phyloP scores from a whole-genome alignment of 2,329 filamentous ascomycete species.

The Colletotrichum abscissum region DNA sequence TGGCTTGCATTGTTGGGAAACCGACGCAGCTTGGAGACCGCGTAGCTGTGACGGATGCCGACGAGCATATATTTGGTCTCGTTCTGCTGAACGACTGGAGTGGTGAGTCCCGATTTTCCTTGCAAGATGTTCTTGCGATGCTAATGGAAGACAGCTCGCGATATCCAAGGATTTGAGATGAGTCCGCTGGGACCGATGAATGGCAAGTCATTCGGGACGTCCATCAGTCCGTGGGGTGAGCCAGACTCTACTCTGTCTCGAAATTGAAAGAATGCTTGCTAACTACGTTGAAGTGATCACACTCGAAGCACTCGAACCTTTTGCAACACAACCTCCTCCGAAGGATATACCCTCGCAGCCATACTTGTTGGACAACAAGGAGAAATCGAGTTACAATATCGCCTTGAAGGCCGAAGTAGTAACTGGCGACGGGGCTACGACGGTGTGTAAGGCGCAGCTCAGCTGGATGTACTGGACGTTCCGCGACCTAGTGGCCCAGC shows the following conservation, averaged over 20 bases:
- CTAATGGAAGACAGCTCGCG: slow-evolving; percentile 56
- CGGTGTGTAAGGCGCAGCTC: slow-evolving; percentile 44
- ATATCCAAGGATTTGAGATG: slow-evolving; percentile 73
- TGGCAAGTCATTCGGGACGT: slow-evolving; percentile 69
- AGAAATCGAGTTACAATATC: slow-evolving; percentile 49
- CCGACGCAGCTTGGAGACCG: slow-evolving; percentile 48
- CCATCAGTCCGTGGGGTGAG: slow-evolving; percentile 66
- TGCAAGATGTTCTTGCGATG: not conserved
- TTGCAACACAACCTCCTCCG: slow-evolving; percentile 54
- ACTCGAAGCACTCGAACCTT: slow-evolving; percentile 68
- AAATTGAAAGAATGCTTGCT: not conserved
- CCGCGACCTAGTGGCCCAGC: slow-evolving; percentile 49
- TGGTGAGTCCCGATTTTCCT: slow-evolving; percentile 47
- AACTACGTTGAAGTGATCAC: slow-evolving; percentile 55
- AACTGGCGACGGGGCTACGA: slow-evolving; percentile 38
- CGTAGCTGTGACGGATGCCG: slow-evolving; percentile 57
- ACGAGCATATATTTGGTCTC: slow-evolving; percentile 72
- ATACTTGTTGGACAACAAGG: slow-evolving; percentile 48
- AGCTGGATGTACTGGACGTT: slow-evolving; percentile 52
- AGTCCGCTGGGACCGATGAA: slow-evolving; percentile 70
- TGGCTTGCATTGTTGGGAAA: slow-evolving; percentile 58
- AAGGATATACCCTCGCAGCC: slow-evolving; percentile 38
- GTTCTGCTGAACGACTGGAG: slow-evolving; percentile 73
- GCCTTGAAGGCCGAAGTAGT: slow-evolving; percentile 44
- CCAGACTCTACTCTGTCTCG: not conserved